phyloP scores from a whole-genome alignment of 2,329 filamentous ascomycete genomes.

The Penicillium sp. region DNA sequence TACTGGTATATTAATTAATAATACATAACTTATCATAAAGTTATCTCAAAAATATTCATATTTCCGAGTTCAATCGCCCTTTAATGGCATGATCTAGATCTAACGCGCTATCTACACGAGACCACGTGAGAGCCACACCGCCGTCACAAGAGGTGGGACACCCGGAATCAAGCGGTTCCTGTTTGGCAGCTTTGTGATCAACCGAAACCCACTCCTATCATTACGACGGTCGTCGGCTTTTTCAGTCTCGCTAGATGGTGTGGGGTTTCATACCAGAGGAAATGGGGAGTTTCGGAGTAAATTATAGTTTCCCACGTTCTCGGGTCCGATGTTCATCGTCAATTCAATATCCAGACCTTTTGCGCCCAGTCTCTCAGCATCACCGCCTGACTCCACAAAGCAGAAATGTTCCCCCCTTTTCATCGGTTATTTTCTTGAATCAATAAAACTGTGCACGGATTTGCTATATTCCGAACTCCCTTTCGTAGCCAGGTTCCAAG shows the following conservation, averaged over 20 bases:
- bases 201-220: slow-evolving; percentile 23
- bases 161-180: slow-evolving; percentile 25
- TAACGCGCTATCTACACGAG: slow-evolving; percentile 24
- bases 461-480: slow-evolving; percentile 3
- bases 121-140: slow-evolving; percentile 27
- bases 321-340: slow-evolving; percentile 2
- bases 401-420: slow-evolving; percentile 3
- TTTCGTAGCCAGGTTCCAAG: slow-evolving; percentile 10
- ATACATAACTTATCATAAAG: neutral
- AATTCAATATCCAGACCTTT: neutral
- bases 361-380: slow-evolving; percentile 5
- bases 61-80: slow-evolving; percentile 13
- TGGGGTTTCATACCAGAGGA: neutral
- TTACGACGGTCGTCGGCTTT: slow-evolving; percentile 18
- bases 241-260: neutral
- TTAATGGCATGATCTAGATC: slow-evolving; percentile 5
- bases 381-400: slow-evolving; percentile 7
- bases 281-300: neutral
- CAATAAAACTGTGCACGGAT: slow-evolving; percentile 5
- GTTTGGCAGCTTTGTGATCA: slow-evolving; percentile 22
- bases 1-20: neutral
- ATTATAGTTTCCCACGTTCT: slow-evolving; percentile 1
- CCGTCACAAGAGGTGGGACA: slow-evolving; percentile 13
- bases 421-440: slow-evolving; percentile 1
- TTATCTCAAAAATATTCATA: neutral